A percentile compares a stretch with the other conserved stretches of the same genome.
Conservation (phyloP, 2,329 filamentous ascomycete genomes). For the Aspergillus caelatus region DNA sequence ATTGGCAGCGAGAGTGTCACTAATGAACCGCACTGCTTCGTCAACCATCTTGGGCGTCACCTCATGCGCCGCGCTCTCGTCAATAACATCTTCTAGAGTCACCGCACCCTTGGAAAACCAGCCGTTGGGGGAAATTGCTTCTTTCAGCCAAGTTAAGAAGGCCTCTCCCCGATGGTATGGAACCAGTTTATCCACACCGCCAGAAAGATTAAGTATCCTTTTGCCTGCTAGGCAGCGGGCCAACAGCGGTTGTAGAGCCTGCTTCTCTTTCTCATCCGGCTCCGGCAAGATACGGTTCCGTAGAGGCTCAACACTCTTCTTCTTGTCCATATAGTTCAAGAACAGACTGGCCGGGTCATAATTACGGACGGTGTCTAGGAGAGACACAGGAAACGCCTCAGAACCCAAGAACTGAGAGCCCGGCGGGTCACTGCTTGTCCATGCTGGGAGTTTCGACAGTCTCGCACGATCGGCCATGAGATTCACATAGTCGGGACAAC, state of each 20-base stretch:
- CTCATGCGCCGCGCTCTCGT: constrained; percentile 61
- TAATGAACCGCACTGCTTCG: constrained; percentile 58
- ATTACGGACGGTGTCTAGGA: constrained; percentile 65
- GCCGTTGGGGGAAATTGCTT: constrained; percentile 40
- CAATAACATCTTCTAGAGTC: constrained; percentile 60
- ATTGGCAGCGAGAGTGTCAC: constrained; percentile 40
- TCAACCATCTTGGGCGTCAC: constrained; percentile 60
- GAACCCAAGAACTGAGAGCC: constrained; percentile 73
- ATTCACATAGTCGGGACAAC: constrained; percentile 84
- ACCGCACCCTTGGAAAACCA: constrained; percentile 56
- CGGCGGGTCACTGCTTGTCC: constrained; percentile 56
- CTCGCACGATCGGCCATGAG: constrained; percentile 79
- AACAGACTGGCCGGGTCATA: constrained; percentile 77
- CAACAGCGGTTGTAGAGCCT: constrained; percentile 47
- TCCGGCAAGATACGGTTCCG: constrained; percentile 37
- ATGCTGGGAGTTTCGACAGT: constrained; percentile 67
- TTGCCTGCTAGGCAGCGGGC: constrained; percentile 52
- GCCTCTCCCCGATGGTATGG: constrained; percentile 60
- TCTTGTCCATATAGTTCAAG: constrained; percentile 54
- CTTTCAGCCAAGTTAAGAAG: constrained; percentile 61
- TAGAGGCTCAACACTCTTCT: constrained; percentile 24
- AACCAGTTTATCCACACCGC: constrained; percentile 62
- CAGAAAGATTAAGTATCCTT: constrained; percentile 56
- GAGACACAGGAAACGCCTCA: constrained; percentile 70
- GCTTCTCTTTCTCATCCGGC: constrained; percentile 47